Percentiles rank a stretch among this genome's conserved stretches.
phyloP scores from a whole-genome alignment of 1,284 basidiomycete species.

The Trametes sp. region DNA sequence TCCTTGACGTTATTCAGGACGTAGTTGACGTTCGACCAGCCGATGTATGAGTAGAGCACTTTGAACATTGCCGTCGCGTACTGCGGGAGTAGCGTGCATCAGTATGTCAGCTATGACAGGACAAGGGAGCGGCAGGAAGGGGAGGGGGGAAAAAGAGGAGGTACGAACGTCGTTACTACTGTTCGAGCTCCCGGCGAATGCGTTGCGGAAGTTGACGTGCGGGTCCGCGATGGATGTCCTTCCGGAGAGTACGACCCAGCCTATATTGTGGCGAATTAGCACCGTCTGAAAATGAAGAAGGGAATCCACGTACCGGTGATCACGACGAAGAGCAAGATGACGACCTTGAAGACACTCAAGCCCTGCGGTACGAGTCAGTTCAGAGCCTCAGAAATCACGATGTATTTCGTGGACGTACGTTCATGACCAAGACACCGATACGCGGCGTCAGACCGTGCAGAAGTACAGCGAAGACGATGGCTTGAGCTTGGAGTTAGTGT shows the following conservation, averaged over 20 bases:
- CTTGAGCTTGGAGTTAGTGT: not conserved
- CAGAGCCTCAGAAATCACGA: no score
- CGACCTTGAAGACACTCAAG: conserved; percentile 69
- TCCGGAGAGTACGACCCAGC: conserved; percentile 38
- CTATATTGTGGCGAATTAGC: not conserved
- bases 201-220: conserved; percentile 51
- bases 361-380: not conserved
- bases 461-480: conserved; percentile 16
- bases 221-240: conserved; percentile 54
- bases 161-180: conserved; percentile 69
- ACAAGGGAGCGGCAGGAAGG: no score
- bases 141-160: no score
- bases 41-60: conserved; percentile 68
- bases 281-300: not conserved
- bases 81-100: no score
- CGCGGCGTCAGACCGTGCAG: conserved; percentile 13
- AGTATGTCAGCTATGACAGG: no score
- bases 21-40: conserved; percentile 67
- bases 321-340: conserved; percentile 63
- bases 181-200: conserved; percentile 50
- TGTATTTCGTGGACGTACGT: conserved; percentile 6
- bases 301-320: conserved; percentile 46
- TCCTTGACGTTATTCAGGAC: conserved; percentile 48
- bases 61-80: conserved; percentile 60
- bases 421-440: conserved; percentile 4